These are phyloP conservation scores for Acrocalymma vagum DNA, from an alignment of 2,329 filamentous ascomycete species.

Conservation along the genomic window DNA sequence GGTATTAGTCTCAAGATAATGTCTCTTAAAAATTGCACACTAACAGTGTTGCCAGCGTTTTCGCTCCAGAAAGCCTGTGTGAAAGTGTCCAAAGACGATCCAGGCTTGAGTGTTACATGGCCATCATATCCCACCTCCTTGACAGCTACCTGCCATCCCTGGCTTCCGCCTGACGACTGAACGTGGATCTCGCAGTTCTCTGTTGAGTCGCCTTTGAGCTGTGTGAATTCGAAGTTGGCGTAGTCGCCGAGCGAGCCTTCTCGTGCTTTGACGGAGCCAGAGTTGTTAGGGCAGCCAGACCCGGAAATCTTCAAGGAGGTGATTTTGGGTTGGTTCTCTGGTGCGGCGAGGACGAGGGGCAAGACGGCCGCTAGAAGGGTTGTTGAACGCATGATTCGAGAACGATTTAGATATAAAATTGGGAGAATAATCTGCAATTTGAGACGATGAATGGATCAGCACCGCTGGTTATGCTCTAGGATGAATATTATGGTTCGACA, in stretches of 20 bases:
- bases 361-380: slow-evolving; percentile 23
- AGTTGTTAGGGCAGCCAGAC: slow-evolving; percentile 35
- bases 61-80: slow-evolving; percentile 41
- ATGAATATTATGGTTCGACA: slow-evolving; percentile 1
- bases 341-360: slow-evolving; percentile 25
- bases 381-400: slow-evolving; percentile 20
- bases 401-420: not conserved
- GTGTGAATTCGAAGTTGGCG: slow-evolving; percentile 29
- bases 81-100: slow-evolving; percentile 30
- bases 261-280: slow-evolving; percentile 27
- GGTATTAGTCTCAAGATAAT: no score
- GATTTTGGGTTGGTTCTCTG: slow-evolving; percentile 30
- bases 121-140: slow-evolving; percentile 33
- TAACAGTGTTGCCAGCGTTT: slow-evolving; percentile 36
- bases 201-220: slow-evolving; percentile 32
- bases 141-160: slow-evolving; percentile 40
- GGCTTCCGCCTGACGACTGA: slow-evolving; percentile 27
- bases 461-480: not conserved
- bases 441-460: not conserved
- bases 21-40: slow-evolving; percentile 12
- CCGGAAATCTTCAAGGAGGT: slow-evolving; percentile 35
- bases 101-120: slow-evolving; percentile 30
- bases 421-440: not conserved
- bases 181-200: slow-evolving; percentile 41
- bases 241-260: slow-evolving; percentile 28